Conservation (phyloP, 139 green algal genomes). For the Chlorella sp. region DNA sequence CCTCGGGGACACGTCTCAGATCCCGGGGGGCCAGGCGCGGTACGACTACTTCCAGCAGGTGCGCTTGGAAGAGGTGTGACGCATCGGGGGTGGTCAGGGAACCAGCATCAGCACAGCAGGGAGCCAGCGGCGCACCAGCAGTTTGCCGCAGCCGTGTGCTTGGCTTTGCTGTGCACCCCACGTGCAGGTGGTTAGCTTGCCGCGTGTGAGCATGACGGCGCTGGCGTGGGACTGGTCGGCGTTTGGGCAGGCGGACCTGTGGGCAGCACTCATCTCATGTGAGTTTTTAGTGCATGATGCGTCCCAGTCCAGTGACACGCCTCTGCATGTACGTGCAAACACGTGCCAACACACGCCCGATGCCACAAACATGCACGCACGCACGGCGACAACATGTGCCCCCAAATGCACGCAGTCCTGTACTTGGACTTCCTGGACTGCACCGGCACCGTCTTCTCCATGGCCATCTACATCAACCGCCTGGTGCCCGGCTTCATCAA, state of each 20-base stretch:
- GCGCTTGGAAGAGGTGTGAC: background rate
- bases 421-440: slow-evolving; percentile 75
- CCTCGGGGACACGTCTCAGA: slow-evolving; percentile 39
- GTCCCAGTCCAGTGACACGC: too few species aligned
- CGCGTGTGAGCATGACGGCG: slow-evolving; percentile 34
- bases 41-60: slow-evolving; percentile 60
- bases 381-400: too few species aligned
- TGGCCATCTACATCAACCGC: slow-evolving; percentile 66
- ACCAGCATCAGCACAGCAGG: too few species aligned
- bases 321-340: too few species aligned
- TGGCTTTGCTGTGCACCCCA: slow-evolving; percentile 68
- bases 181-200: slow-evolving; percentile 29
- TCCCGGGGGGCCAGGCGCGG: slow-evolving; percentile 40
- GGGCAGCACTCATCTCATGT: slow-evolving; percentile 72
- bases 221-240: slow-evolving; percentile 38
- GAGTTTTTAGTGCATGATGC: too few species aligned
- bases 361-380: too few species aligned
- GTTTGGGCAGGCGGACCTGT: slow-evolving; percentile 37
- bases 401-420: too few species aligned
- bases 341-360: too few species aligned
- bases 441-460: slow-evolving; percentile 68
- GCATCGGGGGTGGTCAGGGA: too few species aligned
- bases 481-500: slow-evolving; percentile 56
- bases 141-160: slow-evolving; percentile 35
- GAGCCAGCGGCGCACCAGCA: too few species aligned